Evolutionary conservation across 352 stramenopile species (phyloP), one percentile per base, ranked within the genome.

Genomic region (Globisporangium carolinianum): DNA sequence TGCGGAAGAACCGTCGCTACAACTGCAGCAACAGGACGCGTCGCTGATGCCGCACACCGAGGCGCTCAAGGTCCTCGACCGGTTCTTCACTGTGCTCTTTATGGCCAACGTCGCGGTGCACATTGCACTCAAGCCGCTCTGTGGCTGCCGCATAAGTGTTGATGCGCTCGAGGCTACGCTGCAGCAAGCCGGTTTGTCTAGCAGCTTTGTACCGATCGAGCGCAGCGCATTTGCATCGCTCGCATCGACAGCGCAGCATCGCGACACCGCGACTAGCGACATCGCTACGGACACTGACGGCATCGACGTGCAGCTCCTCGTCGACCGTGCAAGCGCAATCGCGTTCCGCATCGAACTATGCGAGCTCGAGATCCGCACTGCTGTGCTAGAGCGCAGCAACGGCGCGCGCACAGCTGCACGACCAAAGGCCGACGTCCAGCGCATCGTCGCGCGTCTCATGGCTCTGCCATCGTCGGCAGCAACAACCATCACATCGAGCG

Each of bases 361-460:
- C 48, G 74, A 84, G 56, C 76, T 76, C 54, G 69, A 84, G 55
- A 51, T 84, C 12, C 74, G 74, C 5, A 55, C 67, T 7, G 66
- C 67, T 0, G 50, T 80, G 32, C 24, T 65, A 0, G 53, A 68
- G 11, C 55, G 61, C 4, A 39, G 17, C 1, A 42, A 60, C 6
- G 61, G 43, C 5, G 52, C 38, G 9, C 76, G 75, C 43, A 45
- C 42, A 4, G 8, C 49, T 1, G 11, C 52, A 5, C 63, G 67
- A 17, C 61, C 51, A 3, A 71, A 67, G 37, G 8, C 68, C 1
- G 69, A 83, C 49, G 38, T 76, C 0, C 70, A 78, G 51, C 63
- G 69, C 7, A 50, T 50, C 15, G 24, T 79, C 0, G 42, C 24
- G 4, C 64, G 64, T 10, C 61, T 80, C 0, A 52, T 66, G 1